Conservation (phyloP, 805 yeast genomes). For the Debaryomyces maramus region DNA sequence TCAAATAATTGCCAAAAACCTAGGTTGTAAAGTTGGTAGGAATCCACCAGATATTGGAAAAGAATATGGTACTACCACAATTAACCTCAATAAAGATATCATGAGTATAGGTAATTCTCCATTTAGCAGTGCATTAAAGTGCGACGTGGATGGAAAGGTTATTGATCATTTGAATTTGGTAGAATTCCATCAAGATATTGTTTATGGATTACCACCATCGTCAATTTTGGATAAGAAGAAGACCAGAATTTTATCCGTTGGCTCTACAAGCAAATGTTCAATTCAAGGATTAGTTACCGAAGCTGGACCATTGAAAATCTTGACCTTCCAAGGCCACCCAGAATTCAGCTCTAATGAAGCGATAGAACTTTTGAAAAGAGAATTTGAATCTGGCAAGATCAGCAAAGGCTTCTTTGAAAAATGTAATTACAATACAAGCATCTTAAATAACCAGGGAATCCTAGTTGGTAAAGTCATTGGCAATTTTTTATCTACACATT, state of each 20-base stretch:
- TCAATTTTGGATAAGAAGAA: constrained; percentile 20
- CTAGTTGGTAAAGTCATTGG: constrained; percentile 36
- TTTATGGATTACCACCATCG: constrained; percentile 39
- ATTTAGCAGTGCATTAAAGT: constrained; percentile 27
- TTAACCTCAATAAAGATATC: constrained; percentile 45
- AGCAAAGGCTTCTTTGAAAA: constrained; percentile 27
- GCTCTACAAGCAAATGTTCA: constrained; percentile 54
- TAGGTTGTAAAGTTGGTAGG: constrained; percentile 59
- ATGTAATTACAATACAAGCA: constrained; percentile 26
- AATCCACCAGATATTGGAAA: constrained; percentile 57
- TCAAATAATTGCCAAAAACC: constrained; percentile 67
- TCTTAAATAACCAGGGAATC: constrained; percentile 41
- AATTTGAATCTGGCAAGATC: constrained; percentile 17
- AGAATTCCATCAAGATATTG: constrained; percentile 42
- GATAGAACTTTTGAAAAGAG: constrained; percentile 22
- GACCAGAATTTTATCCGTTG: constrained; percentile 41
- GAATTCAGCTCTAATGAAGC: constrained; percentile 55
- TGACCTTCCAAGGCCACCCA: constrained; percentile 90
- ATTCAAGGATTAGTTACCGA: constrained; percentile 63
- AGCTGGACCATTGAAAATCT: constrained; percentile 45
- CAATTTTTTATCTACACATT: constrained; percentile 22
- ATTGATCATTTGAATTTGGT: constrained; percentile 42
- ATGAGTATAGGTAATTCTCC: constrained; percentile 27
- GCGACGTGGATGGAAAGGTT: constrained; percentile 30
- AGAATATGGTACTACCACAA: constrained; percentile 65